Conservation (phyloP, 208 protist genomes). For the Trypanosoma rangeli region DNA sequence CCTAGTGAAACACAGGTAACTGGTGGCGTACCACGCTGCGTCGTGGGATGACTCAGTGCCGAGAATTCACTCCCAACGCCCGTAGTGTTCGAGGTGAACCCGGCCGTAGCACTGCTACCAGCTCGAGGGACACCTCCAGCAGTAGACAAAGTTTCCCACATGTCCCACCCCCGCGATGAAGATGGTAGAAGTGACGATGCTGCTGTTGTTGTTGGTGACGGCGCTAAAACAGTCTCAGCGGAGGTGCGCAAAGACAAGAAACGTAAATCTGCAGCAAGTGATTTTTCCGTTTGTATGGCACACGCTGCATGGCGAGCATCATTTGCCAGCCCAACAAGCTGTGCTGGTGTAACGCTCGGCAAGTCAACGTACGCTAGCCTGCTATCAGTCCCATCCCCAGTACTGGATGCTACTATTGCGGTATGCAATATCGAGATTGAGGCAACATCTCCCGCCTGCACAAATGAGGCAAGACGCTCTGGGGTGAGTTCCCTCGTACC, state of each 20-base stretch:
- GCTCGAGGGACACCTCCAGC: background rate
- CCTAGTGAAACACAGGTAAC: background rate
- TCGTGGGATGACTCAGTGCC: constrained; percentile 3
- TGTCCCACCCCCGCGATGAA: background rate
- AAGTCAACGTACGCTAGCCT: constrained; percentile 25
- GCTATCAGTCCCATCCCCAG: background rate
- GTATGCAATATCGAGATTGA: background rate
- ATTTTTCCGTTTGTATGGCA: constrained; percentile 5
- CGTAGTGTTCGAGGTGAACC: background rate
- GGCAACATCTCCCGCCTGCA: background rate
- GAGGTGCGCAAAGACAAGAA: constrained; percentile 26
- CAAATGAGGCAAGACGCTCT: background rate
- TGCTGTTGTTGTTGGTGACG: background rate
- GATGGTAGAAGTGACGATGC: background rate
- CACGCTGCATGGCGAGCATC: background rate
- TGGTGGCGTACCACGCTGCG: constrained; percentile 1
- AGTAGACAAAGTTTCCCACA: background rate
- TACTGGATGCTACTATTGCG: background rate
- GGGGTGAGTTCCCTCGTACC: background rate
- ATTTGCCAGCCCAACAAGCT: constrained; percentile 19
- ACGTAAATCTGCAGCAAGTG: constrained; percentile 19
- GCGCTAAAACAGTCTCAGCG: background rate
- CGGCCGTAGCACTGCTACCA: background rate
- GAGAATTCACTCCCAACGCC: constrained; percentile 1
- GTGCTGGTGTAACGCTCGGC: constrained; percentile 12